Evolutionary conservation across 2,329 filamentous ascomycete species (phyloP).

Genomic region (Ascochyta pisi): DNA sequence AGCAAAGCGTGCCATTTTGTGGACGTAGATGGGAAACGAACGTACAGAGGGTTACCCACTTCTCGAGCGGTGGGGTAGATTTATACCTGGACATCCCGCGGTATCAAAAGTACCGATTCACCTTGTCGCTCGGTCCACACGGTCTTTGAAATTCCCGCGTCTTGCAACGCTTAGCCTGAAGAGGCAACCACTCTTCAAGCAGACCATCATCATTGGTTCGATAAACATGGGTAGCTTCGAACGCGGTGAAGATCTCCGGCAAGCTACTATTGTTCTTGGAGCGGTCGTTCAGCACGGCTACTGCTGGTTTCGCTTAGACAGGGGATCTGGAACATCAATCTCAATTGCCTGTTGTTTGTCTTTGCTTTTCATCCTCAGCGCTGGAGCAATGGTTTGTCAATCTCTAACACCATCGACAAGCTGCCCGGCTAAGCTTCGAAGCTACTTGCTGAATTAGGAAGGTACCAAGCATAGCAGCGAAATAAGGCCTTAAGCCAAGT

Average conservation of each 20-base stretch:
- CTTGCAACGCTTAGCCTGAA: slow-evolving; percentile 21
- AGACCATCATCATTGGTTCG: background rate
- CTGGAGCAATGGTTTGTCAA: too few species aligned
- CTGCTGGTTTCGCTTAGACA: too few species aligned
- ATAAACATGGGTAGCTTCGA: background rate
- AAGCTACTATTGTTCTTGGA: background rate
- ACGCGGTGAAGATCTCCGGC: background rate
- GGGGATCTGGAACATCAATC: background rate
- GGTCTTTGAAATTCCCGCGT: background rate
- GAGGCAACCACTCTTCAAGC: slow-evolving; percentile 18
- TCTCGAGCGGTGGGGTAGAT: background rate
- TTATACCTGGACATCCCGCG: slow-evolving; percentile 2
- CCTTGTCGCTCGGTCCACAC: too few species aligned
- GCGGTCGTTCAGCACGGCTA: too few species aligned
- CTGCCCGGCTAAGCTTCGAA: slow-evolving; percentile 4
- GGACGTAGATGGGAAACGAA: background rate
- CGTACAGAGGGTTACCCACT: background rate
- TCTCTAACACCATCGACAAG: background rate
- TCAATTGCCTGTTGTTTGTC: background rate
- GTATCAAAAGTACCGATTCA: background rate
- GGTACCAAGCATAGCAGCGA: background rate
- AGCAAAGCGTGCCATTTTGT: slow-evolving; percentile 31
- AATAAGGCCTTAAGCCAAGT: slow-evolving; percentile 14
- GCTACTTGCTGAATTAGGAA: slow-evolving; percentile 14
- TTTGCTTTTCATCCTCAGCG: background rate